These are phyloP conservation scores for Cicer yamashitae DNA, from an alignment of 306 rosid genomes.

Conservation along the genomic window DNA sequence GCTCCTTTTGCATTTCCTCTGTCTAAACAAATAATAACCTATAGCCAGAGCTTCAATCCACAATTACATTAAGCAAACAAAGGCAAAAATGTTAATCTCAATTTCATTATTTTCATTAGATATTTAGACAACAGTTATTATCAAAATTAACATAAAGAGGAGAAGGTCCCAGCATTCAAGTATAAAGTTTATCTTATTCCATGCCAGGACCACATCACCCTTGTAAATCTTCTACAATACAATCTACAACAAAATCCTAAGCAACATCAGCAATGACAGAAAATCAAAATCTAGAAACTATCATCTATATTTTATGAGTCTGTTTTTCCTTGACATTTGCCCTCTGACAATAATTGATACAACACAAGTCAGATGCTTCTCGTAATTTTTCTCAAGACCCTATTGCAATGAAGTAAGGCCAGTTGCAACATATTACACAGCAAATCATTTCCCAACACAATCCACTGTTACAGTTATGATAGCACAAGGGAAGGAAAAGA, in stretches of 20 bases:
- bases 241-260: constrained; percentile 45
- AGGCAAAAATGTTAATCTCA: not conserved
- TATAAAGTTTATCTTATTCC: constrained; percentile 2
- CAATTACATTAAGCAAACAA: not conserved
- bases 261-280: constrained; percentile 25
- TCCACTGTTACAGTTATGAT: constrained; percentile 34
- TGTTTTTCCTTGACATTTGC: constrained; percentile 36
- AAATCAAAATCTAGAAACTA: constrained; percentile 34
- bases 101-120: constrained; percentile 14
- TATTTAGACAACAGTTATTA: constrained; percentile 2
- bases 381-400: constrained; percentile 37
- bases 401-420: constrained; percentile 37
- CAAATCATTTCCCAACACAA: constrained; percentile 42
- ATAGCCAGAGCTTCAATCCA: constrained; percentile 11
- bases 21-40: too few species aligned
- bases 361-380: constrained; percentile 50
- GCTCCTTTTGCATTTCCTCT: not conserved
- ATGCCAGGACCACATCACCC: constrained; percentile 17
- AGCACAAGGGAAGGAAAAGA: constrained; percentile 28
- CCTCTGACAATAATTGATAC: constrained; percentile 39
- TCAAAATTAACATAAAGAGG: constrained; percentile 15
- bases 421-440: constrained; percentile 29
- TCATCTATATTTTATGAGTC: constrained; percentile 41
- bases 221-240: constrained; percentile 27
- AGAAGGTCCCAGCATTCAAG: constrained; percentile 21